Percentiles rank a stretch among this genome's conserved stretches.
These are phyloP conservation scores for Aureobasidium sp. DNA, from an alignment of 2,329 filamentous ascomycete species.

Conservation along the genomic window DNA sequence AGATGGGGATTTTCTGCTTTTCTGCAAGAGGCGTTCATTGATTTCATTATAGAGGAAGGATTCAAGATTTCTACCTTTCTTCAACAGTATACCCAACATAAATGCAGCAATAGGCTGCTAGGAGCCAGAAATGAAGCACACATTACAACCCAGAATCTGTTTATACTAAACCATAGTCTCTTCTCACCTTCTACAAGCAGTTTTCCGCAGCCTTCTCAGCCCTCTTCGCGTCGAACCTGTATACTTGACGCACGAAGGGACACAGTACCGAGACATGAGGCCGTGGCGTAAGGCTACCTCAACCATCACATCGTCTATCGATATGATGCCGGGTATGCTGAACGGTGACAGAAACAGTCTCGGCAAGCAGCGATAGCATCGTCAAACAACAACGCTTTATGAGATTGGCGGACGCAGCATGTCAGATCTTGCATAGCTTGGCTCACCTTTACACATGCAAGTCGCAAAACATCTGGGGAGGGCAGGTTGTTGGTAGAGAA, in stretches of 20 bases:
- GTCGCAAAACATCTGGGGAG: background rate
- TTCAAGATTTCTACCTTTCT: background rate
- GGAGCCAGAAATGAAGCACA: background rate
- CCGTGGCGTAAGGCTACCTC: background rate
- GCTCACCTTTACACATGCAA: background rate
- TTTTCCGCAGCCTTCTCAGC: background rate
- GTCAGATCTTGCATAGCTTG: background rate
- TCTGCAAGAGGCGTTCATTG: background rate
- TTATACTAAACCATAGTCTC: background rate
- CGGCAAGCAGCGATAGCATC: background rate
- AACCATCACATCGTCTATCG: background rate
- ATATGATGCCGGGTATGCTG: slow-evolving; percentile 2
- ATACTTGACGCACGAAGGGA: background rate
- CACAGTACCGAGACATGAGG: background rate
- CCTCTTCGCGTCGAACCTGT: too few relatives aligned
- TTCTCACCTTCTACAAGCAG: background rate
- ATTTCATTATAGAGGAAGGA: background rate
- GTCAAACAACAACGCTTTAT: background rate
- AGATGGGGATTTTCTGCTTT: background rate
- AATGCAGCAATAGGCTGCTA: background rate
- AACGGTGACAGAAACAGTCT: background rate
- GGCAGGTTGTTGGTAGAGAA: background rate
- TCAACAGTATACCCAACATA: background rate
- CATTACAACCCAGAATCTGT: background rate
- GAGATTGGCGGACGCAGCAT: background rate